phyloP scores from a whole-genome alignment of 164 flowering plant species.

The Magnolia officinalis region DNA sequence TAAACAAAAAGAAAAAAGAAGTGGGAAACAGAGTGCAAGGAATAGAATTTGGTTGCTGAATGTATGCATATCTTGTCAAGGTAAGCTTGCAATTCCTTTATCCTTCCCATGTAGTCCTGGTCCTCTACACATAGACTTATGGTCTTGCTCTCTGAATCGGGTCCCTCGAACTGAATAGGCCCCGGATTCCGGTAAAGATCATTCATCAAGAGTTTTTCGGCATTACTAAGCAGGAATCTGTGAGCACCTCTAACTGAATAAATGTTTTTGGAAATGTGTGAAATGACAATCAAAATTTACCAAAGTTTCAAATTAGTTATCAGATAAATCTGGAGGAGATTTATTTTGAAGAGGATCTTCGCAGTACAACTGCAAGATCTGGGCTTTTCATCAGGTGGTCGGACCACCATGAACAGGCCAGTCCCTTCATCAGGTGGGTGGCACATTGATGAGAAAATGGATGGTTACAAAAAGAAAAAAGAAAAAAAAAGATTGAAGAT shows the following conservation, averaged over 20 bases:
- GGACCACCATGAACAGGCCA: background rate
- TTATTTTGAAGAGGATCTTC: background rate
- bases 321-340: background rate
- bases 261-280: background rate
- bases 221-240: constrained; percentile 18
- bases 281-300: background rate
- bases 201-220: constrained; percentile 17
- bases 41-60: background rate
- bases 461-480: no score
- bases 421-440: background rate
- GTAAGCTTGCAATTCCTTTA: constrained; percentile 30
- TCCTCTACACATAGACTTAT: constrained; percentile 19
- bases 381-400: background rate
- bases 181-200: constrained; percentile 28
- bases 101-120: constrained; percentile 31
- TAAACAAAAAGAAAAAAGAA: background rate
- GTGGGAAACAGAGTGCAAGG: background rate
- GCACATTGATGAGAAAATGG: background rate
- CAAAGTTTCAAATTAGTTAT: background rate
- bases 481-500: no score
- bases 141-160: constrained; percentile 21
- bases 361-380: background rate
- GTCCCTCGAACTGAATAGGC: constrained; percentile 26
- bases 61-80: constrained; percentile 28
- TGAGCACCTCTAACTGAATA: background rate